These are phyloP conservation scores for Glaciozyma martinii DNA, from an alignment of 768 basidiomycete species.

Conservation along the genomic window DNA sequence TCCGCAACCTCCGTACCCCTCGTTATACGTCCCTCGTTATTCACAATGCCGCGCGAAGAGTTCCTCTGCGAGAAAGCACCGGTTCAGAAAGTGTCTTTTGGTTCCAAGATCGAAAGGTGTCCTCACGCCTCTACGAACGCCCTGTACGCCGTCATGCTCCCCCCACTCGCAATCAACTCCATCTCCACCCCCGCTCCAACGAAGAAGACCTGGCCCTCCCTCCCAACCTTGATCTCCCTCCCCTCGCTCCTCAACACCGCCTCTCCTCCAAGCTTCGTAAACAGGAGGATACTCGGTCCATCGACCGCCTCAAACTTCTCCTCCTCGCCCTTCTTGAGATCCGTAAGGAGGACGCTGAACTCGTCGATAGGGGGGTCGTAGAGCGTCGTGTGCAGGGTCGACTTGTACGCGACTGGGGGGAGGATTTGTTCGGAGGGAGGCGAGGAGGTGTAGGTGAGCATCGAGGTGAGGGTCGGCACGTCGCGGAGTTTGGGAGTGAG, in stretches of 20 bases:
- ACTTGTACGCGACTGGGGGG: constrained; percentile 48
- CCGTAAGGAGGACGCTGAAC: constrained; percentile 71
- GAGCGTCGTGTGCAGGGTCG: constrained; percentile 44
- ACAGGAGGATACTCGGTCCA: constrained; percentile 78
- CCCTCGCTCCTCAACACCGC: constrained; percentile 20
- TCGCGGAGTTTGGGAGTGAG: constrained; percentile 95
- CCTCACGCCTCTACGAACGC: constrained; percentile 51
- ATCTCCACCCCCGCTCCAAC: constrained; percentile 63
- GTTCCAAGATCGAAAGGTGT: no score
- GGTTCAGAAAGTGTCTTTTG: no score
- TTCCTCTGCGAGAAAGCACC: no score
- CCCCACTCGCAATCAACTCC: constrained; percentile 43
- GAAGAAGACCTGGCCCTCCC: constrained; percentile 68
- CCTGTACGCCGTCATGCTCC: constrained; percentile 53
- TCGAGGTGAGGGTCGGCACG: constrained; percentile 74
- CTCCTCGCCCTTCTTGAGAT: constrained; percentile 44
- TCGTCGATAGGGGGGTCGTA: constrained; percentile 92
- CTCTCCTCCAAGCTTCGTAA: constrained; percentile 46
- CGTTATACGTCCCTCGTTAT: no score
- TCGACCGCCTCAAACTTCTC: constrained; percentile 56
- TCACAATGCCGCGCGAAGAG: no score
- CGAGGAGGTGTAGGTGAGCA: constrained; percentile 74
- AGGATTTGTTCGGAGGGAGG: constrained; percentile 63
- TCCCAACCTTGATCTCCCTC: constrained; percentile 43
- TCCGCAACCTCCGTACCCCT: no score